Percentiles rank a stretch among this genome's conserved stretches.
These are phyloP conservation scores for Agrocybe praecox DNA, from an alignment of 768 basidiomycete species.

Conservation along the genomic window DNA sequence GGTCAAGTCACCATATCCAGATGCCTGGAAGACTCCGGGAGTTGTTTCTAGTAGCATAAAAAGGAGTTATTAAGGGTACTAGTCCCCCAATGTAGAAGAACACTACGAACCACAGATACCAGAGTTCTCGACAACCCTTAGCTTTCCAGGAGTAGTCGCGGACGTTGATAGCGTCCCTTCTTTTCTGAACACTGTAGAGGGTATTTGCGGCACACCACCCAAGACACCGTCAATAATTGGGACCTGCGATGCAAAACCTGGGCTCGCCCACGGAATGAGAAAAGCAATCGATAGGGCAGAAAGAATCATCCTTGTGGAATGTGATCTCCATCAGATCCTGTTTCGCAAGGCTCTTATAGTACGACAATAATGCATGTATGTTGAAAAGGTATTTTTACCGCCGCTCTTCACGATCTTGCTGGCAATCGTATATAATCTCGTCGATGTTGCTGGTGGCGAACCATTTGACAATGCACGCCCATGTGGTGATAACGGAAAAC, in stretches of 20 bases:
- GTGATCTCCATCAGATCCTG: neutral
- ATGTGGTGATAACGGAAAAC: too few relatives aligned
- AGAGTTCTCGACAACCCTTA: conserved; percentile 61
- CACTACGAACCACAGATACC: conserved; percentile 52
- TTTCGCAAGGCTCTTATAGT: neutral
- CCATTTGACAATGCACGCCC: too few relatives aligned
- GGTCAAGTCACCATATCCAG: conserved; percentile 65
- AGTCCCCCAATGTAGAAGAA: too few relatives aligned
- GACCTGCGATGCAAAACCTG: conserved; percentile 38
- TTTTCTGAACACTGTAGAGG: conserved; percentile 5
- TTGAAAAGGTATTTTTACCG: neutral
- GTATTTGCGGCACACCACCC: conserved; percentile 41
- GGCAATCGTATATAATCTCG: too few relatives aligned
- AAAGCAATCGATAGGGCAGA: conserved; percentile 5
- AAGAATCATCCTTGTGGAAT: conserved; percentile 4
- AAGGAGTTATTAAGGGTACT: too few relatives aligned
- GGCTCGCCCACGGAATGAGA: conserved; percentile 5
- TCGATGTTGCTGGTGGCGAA: too few relatives aligned
- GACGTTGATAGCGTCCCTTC: conserved; percentile 10
- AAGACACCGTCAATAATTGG: conserved; percentile 52
- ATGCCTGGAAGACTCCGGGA: conserved; percentile 60
- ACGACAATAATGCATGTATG: too few relatives aligned
- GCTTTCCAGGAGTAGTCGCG: conserved; percentile 45
- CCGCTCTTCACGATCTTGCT: too few relatives aligned
- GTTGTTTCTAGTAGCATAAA: conserved; percentile 63